These are phyloP conservation scores for Fragilaria crotonensis DNA, from an alignment of 108 stramenopile genomes.

Conservation along the genomic window DNA sequence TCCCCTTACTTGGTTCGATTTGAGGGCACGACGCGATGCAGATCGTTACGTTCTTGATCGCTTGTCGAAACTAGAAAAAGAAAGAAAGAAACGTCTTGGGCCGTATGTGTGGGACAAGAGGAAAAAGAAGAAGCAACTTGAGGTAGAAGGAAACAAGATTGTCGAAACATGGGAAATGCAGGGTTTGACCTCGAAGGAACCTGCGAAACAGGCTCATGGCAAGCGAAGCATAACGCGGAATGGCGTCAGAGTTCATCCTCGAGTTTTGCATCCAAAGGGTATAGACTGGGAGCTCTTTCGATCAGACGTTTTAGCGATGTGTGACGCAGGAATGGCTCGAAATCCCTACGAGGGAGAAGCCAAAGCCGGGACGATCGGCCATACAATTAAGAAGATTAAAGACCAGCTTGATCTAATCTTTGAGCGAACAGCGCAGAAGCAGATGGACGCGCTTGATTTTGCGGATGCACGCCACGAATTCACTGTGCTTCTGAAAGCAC, in stretches of 20 bases:
- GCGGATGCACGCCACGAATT: slow-evolving; percentile 52
- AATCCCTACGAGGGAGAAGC: slow-evolving; percentile 17
- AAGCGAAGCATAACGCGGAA: background rate
- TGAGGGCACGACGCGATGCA: background rate
- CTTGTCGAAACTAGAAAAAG: slow-evolving; percentile 31
- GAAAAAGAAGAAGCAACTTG: background rate
- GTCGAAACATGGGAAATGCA: background rate
- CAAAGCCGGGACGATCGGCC: slow-evolving; percentile 36
- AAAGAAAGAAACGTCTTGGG: slow-evolving; percentile 18
- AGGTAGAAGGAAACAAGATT: background rate
- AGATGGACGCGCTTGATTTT: slow-evolving; percentile 46
- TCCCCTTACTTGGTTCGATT: background rate
- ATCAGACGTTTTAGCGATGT: slow-evolving; percentile 62
- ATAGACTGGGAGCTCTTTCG: slow-evolving; percentile 71
- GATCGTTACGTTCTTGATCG: slow-evolving; percentile 66
- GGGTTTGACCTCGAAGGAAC: background rate
- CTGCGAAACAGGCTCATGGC: background rate
- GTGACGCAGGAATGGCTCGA: slow-evolving; percentile 48
- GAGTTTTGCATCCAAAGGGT: slow-evolving; percentile 46
- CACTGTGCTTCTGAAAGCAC: slow-evolving; percentile 26
- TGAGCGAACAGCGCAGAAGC: slow-evolving; percentile 43
- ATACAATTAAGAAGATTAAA: slow-evolving; percentile 54
- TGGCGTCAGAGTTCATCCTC: slow-evolving; percentile 8
- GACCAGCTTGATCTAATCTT: slow-evolving; percentile 56
- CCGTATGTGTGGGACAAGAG: slow-evolving; percentile 11